Evolutionary conservation across 352 stramenopile genomes (phyloP).

Genomic region (Phytopythium litorale): DNA sequence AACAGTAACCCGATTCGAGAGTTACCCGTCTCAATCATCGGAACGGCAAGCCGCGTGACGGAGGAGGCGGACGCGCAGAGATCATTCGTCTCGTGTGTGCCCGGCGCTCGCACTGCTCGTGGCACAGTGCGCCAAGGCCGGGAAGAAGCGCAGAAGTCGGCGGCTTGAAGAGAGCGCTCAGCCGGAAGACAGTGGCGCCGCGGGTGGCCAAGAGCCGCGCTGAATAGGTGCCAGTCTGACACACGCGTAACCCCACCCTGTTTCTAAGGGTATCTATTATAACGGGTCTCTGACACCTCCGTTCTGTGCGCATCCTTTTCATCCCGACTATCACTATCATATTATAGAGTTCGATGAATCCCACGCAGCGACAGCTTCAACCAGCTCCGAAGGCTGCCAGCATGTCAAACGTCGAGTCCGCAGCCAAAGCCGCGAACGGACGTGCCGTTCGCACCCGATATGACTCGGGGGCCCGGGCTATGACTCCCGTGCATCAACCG

Average conservation of each 20-base stretch:
- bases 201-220: background rate
- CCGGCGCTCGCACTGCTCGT: no score
- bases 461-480: background rate
- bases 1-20: background rate
- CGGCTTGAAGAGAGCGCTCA: background rate
- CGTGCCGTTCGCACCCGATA: background rate
- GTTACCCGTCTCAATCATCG: no score
- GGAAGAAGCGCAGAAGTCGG: background rate
- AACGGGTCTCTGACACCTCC: background rate
- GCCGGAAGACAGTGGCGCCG: background rate
- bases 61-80: background rate
- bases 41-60: no score
- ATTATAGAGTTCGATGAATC: background rate
- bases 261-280: background rate
- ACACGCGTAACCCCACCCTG: background rate
- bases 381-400: no score
- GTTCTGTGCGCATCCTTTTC: background rate
- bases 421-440: background rate
- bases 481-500: background rate
- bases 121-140: background rate
- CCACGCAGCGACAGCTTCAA: background rate
- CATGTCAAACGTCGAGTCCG: constrained; percentile 1
- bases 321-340: background rate
- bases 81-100: background rate
- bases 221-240: background rate